Base-by-base conservation (phyloP, 768 basidiomycete species). In the Candolleomyces eurysporus region DNA sequence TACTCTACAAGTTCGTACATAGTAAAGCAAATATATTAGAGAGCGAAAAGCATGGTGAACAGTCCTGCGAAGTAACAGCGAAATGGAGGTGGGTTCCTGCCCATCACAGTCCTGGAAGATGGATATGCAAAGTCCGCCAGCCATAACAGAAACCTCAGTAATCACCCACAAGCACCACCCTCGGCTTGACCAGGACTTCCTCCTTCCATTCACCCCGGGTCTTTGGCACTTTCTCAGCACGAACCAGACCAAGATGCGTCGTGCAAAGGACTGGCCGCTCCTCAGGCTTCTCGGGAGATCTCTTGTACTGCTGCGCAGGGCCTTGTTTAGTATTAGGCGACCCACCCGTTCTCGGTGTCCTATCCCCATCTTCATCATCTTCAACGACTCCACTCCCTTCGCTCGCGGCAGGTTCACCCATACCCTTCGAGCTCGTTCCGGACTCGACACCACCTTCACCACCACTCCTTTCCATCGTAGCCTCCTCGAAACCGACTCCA, bases 231-330 rank as follows among this genome's bases (percentile, higher is more conserved):
- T 75, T 78, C 61, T 75, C 77, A 11, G 75, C 74, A 32, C 76
- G 71, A 7, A 73, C 73, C 39, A 87, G 72, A 2, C 85, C 86
- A 4, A 87, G 74, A 53, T 85, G 82, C 19, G 81, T 85, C 50
- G 85, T 85, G 64, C 86, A 86, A 19, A 87, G 65, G 5, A 86
- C 75, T 14, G 5, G 16, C 16, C 14, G 45, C 13, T 46, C 45
- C 5, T 46, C 45, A 13, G 14, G 14, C 45, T 4, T 46, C 13
- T 46, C 45, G 45, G 16, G 14, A 19, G 16, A 16, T 14, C 45
- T 46, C 45, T 13, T 46, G 45, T 16, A 46, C 45, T 5, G 65
- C 7, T 63, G 68, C 5, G 62, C 61, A 14, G 54, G 63, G 21
- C 49, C 63, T 43, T 61, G 63, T 5, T 61, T 54, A 4, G 48